Evolutionary conservation across 129 eudicot species (phyloP).

Genomic region (Apium graveolens): DNA sequence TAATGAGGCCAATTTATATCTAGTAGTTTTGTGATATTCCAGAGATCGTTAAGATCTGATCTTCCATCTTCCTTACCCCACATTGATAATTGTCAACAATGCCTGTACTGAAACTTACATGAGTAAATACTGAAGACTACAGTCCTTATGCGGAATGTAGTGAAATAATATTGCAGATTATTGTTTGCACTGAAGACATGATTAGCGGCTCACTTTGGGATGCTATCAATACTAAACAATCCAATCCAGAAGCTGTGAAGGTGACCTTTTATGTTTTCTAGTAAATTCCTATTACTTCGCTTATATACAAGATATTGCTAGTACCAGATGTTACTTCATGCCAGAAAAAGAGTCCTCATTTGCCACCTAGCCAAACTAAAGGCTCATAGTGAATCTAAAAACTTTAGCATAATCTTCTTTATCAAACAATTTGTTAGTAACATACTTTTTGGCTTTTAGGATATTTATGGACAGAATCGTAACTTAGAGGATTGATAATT

Average conservation of each 20-base stretch:
- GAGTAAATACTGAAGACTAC: background rate
- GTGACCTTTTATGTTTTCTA: slow-evolving; percentile 21
- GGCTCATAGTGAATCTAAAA: background rate
- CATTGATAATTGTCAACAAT: background rate
- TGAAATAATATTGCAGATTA: slow-evolving; percentile 37
- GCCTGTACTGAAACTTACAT: background rate
- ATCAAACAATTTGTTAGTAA: background rate
- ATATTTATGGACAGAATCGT: background rate
- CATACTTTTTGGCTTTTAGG: background rate
- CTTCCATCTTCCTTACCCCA: background rate
- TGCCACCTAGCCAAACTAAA: background rate
- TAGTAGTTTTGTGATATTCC: background rate
- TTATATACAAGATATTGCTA: background rate
- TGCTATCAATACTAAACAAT: slow-evolving; percentile 75
- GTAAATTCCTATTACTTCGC: background rate
- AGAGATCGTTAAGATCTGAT: background rate
- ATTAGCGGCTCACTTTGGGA: slow-evolving; percentile 75
- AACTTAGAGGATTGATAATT: background rate
- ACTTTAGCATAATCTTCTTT: background rate
- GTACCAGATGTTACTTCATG: background rate
- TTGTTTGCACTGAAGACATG: slow-evolving; percentile 85
- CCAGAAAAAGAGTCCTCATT: background rate
- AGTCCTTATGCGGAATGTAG: slow-evolving; percentile 5
- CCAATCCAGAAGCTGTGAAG: slow-evolving; percentile 57
- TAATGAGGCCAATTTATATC: background rate